Base-by-base conservation (phyloP, 306 rosid genomes). In the Prunus davidiana region DNA sequence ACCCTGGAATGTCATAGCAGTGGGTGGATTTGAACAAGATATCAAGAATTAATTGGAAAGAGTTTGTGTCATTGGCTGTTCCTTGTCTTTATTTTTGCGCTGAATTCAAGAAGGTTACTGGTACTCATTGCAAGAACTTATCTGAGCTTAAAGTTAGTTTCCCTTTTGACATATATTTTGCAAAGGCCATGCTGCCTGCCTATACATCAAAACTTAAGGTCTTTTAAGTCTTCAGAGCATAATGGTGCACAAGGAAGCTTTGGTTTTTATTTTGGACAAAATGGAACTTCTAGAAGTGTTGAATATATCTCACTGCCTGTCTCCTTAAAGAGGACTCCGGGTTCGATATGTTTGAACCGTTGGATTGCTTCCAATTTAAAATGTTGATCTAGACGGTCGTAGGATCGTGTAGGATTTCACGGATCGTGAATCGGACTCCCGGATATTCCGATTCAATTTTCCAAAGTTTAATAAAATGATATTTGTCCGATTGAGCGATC, bases 21-120 rank as follows among this genome's bases (percentile, higher is more conserved):
- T 22, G 8, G 2, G 0, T 6, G 86, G 63, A 46, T 2, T 76
- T 0, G 4, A 58, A 1, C 15, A 12, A 0, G 88, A 77, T 12
- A 61, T 78, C 67, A 69, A 14, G 47, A 41, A 6, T 30, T 30
- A 30, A 30, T 24, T 80, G 88, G 87, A 13, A 11, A 52, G 54
- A 62, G 0, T 82, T 85, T 15, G 81, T 80, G 28, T 82, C 84
- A 57, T n/a, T 85, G 22, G 79, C 86, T 0, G 3, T 78, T 45
- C 63, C 86, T n/a, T 38, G 57, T 15, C 5, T 22, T 5, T 4
- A 6, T 16, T 16, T 20, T 60, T 28, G 30, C 69, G 1, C 1
- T 12, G 2, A 14, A 14, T 6, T 80, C 41, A 22, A 67, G 67
- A 41, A 32, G 38, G 30, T 32, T 2, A 24, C 69, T 51, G 72